These are phyloP conservation scores for Trifolium repens DNA, from an alignment of 306 rosid species.

Conservation along the genomic window DNA sequence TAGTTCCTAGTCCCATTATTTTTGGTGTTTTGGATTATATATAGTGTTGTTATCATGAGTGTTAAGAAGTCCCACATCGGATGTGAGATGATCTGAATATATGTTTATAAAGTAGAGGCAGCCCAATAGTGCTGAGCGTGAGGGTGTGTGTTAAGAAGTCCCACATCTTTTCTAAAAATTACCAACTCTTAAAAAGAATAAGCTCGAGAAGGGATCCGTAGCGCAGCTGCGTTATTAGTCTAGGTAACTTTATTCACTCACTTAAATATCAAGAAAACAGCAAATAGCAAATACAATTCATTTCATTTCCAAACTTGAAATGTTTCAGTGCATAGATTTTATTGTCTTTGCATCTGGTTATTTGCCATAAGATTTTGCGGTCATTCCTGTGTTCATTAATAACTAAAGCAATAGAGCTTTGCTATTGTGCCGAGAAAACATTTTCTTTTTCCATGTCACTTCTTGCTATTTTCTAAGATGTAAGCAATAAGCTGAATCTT, in stretches of 20 bases:
- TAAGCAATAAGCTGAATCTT: constrained; percentile 1
- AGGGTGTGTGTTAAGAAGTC: too few species aligned
- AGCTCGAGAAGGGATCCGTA: too few species aligned
- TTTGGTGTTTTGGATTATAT: constrained; percentile 21
- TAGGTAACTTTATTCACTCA: too few species aligned
- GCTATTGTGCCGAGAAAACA: background rate
- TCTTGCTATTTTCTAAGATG: background rate
- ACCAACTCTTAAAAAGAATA: too few species aligned
- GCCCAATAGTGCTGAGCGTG: too few species aligned
- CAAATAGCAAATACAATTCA: background rate
- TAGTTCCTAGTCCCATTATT: constrained; percentile 29
- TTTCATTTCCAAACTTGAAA: constrained; percentile 27
- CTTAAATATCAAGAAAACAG: too few species aligned
- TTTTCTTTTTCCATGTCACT: background rate
- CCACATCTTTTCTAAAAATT: too few species aligned
- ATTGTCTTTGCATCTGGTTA: background rate
- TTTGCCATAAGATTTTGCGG: background rate
- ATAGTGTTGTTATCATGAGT: background rate
- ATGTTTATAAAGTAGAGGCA: too few species aligned
- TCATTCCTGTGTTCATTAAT: background rate
- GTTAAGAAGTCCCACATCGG: too few species aligned
- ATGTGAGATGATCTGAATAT: too few species aligned
- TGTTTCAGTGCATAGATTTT: constrained; percentile 20
- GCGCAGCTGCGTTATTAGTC: too few species aligned
- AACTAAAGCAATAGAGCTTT: background rate